Percentiles rank a stretch among this genome's conserved stretches.
Conservation (phyloP, 2,329 filamentous ascomycete species). For the Paecilomyces dactylethromorphus region DNA sequence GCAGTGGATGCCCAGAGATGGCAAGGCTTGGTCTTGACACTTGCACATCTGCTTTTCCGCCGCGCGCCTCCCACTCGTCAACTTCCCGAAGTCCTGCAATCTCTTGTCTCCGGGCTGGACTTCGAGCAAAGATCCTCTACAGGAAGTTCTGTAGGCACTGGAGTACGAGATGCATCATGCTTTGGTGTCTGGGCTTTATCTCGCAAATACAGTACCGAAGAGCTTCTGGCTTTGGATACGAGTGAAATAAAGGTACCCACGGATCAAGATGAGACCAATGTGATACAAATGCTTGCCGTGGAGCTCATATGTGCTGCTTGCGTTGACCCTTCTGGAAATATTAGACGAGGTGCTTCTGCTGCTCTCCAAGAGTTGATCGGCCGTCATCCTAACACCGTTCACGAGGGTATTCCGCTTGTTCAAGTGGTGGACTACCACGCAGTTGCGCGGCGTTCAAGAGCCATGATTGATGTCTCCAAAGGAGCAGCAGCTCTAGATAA, state of each 20-base stretch:
- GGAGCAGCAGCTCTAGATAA: conserved; percentile 59
- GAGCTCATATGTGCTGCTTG: conserved; percentile 77
- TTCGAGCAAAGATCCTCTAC: conserved; percentile 86
- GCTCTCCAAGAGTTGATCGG: conserved; percentile 92
- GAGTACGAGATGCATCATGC: conserved; percentile 89
- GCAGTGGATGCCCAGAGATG: conserved; percentile 77
- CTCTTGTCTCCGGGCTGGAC: conserved; percentile 69
- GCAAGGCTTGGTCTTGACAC: conserved; percentile 85
- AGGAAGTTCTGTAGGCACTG: conserved; percentile 78
- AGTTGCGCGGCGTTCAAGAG: conserved; percentile 78
- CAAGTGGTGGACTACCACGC: conserved; percentile 90
- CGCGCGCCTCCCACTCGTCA: conserved; percentile 67
- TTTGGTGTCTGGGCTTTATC: conserved; percentile 94
- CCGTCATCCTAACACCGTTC: conserved; percentile 78
- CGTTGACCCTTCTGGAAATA: conserved; percentile 86
- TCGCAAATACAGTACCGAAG: conserved; percentile 73
- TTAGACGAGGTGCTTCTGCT: conserved; percentile 84
- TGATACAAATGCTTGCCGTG: conserved; percentile 71
- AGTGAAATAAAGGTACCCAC: conserved; percentile 22
- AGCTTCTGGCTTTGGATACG: conserved; percentile 59
- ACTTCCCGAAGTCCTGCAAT: conserved; percentile 67
- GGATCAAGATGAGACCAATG: conserved; percentile 25
- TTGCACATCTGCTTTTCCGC: conserved; percentile 80
- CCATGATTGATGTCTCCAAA: conserved; percentile 69
- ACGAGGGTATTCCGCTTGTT: conserved; percentile 75